phyloP scores from a whole-genome alignment of 148 eudicot genomes.

The Diospyros kaki region DNA sequence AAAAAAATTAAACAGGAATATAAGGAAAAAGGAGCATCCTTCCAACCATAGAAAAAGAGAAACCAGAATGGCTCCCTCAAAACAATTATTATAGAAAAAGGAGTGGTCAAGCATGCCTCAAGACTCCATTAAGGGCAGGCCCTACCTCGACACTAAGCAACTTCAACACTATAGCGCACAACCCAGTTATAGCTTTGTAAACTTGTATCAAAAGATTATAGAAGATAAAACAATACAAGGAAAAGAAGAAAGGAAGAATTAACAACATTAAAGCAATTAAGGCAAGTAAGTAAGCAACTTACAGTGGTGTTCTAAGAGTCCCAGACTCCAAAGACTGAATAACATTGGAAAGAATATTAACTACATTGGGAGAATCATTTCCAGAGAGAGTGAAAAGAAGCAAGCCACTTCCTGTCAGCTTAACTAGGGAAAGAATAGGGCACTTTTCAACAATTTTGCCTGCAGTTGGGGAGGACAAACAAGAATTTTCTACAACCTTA shows the following conservation, averaged over 20 bases:
- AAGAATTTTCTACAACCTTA: constrained; percentile 27
- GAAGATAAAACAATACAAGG: not conserved
- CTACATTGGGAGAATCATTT: constrained; percentile 39
- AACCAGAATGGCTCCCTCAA: too few species aligned
- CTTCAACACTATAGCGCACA: too few species aligned
- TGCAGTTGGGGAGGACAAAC: constrained; percentile 25
- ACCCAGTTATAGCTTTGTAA: not conserved
- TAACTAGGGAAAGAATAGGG: constrained; percentile 52
- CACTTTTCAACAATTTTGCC: constrained; percentile 19
- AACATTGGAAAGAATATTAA: constrained; percentile 40
- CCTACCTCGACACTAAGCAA: too few species aligned
- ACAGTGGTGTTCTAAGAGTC: constrained; percentile 58
- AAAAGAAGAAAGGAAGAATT: not conserved
- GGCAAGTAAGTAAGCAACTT: constrained; percentile 28
- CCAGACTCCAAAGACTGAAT: constrained; percentile 52
- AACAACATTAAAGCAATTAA: not conserved
- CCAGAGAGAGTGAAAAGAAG: constrained; percentile 54
- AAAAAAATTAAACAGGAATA: too few species aligned
- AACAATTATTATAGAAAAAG: too few species aligned
- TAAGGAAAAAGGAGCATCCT: too few species aligned
- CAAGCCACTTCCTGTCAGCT: constrained; percentile 74
- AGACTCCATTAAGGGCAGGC: too few species aligned
- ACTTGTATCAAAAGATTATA: not conserved
- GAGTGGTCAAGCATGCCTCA: too few species aligned
- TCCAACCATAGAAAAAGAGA: too few species aligned